Evolutionary conservation across 2,329 filamentous ascomycete species (phyloP), one percentile per base, ranked within the genome.

Genomic region (Dactylellina cionopaga): DNA sequence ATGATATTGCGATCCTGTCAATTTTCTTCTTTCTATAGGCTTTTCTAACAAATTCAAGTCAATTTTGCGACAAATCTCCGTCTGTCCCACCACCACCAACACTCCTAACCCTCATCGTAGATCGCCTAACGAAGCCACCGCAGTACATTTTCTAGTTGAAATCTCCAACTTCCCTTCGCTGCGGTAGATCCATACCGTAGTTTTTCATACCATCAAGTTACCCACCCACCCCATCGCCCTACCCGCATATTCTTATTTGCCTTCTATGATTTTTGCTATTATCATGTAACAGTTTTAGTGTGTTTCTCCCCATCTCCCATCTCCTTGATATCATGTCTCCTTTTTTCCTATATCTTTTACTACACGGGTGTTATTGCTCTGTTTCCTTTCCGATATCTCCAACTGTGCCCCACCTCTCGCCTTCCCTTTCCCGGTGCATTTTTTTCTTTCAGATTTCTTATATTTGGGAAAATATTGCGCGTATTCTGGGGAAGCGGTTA

Each of bases 251-350:
- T 15, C 51, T 27, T 35, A 27, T 41, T 71, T 63, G 58, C 49
- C 65, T 58, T 63, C 58, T 59, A 58, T 64, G 66, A 52, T 64
- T 71, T 37, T 24, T 49, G 44, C 39, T 31, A 44, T 71, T 71
- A 71, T 71, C 66, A 64, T 70, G 58, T 71, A 71, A 37, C 51
- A 58, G 66, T 71, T 71, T 71, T 71, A 71, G 66, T 71, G 51
- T 58, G 29, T 35, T 44, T 56, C 27, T 25, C 29, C 17, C 33
- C 46, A 41, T 29, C 51, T 29, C 56, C 54, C 24, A 39, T 46
- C 47, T 52, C 25, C 46, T 70, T 63, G 22, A 64, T 27, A 59
- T 59, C 43, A 71, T 51, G 58, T 71, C 41, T 56, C 31, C 39
- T 25, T 25, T 29, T 43, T 25, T 25, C 9, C 24, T 19, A 27